phyloP scores from a whole-genome alignment of 2,329 filamentous ascomycete genomes.

The Corynespora cassiicola region DNA sequence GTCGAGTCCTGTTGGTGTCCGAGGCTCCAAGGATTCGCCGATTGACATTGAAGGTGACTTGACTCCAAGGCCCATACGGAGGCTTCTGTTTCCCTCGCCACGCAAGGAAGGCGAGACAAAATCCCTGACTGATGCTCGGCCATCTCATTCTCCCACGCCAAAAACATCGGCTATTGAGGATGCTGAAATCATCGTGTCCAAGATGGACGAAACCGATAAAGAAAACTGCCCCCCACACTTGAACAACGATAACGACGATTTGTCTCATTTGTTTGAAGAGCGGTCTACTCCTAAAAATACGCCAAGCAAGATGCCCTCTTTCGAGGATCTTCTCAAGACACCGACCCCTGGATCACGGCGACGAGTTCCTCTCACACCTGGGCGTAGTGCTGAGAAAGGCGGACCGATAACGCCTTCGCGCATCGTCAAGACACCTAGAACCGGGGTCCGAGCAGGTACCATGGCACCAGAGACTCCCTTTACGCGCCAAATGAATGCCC shows the following conservation, averaged over 20 bases:
- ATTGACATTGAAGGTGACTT: constrained; percentile 58
- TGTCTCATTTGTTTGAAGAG: constrained; percentile 73
- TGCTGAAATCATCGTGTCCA: too few relatives aligned
- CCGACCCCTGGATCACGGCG: constrained; percentile 49
- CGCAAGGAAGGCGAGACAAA: constrained; percentile 69
- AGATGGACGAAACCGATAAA: constrained; percentile 54
- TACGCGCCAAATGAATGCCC: constrained; percentile 67
- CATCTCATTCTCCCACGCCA: constrained; percentile 7
- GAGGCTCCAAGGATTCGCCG: constrained; percentile 54
- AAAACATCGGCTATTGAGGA: neutral
- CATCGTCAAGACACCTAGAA: constrained; percentile 45
- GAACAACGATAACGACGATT: constrained; percentile 54
- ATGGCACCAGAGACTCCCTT: constrained; percentile 60
- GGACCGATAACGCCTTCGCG: constrained; percentile 46
- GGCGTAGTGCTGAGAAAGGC: constrained; percentile 22
- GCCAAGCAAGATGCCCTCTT: constrained; percentile 66
- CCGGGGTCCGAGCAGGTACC: constrained; percentile 35
- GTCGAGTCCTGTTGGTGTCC: constrained; percentile 64
- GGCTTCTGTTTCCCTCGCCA: constrained; percentile 79
- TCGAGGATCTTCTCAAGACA: constrained; percentile 54
- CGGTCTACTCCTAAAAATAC: constrained; percentile 62
- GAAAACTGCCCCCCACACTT: constrained; percentile 60
- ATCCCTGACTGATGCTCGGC: constrained; percentile 61
- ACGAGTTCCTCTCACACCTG: constrained; percentile 43
- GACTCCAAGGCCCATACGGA: constrained; percentile 69